A percentile compares a stretch with the other conserved stretches of the same genome.
Conservation (phyloP, 2,329 filamentous ascomycete genomes). For the Raffaelea deltoideospora region DNA sequence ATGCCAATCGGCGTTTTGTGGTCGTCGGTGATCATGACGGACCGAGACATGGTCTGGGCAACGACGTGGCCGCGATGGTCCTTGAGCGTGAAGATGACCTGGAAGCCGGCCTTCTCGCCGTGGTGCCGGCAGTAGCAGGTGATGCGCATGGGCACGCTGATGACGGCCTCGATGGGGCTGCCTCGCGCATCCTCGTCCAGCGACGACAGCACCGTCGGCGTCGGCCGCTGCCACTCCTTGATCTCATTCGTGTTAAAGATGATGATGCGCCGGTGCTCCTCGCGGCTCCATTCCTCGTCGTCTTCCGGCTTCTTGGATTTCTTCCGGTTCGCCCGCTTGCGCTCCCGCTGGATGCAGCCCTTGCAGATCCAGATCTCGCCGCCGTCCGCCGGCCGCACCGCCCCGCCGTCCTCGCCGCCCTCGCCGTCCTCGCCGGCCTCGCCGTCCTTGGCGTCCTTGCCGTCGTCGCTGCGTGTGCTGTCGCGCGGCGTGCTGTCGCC, state of each 20-base stretch:
- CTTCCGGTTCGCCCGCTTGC: slow-evolving; percentile 81
- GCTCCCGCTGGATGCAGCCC: slow-evolving; percentile 83
- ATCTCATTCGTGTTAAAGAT: slow-evolving; percentile 85
- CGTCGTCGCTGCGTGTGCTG: slow-evolving; percentile 16
- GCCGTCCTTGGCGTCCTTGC: no score
- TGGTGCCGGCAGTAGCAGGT: slow-evolving; percentile 96
- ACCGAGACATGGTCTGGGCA: slow-evolving; percentile 70
- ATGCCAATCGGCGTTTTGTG: slow-evolving; percentile 58
- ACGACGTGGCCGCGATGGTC: slow-evolving; percentile 62
- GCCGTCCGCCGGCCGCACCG: slow-evolving; percentile 65
- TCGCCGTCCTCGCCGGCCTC: background rate
- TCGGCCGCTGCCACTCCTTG: slow-evolving; percentile 61
- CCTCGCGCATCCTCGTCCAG: slow-evolving; percentile 10
- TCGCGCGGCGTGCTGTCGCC: slow-evolving; percentile 24
- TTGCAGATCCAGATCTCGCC: slow-evolving; percentile 87
- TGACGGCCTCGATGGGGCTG: slow-evolving; percentile 24
- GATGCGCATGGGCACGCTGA: slow-evolving; percentile 86
- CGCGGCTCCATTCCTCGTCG: slow-evolving; percentile 70
- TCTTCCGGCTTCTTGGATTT: slow-evolving; percentile 89
- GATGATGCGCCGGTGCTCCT: slow-evolving; percentile 68
- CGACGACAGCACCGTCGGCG: slow-evolving; percentile 17
- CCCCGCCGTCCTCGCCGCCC: slow-evolving; percentile 35
- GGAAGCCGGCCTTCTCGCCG: slow-evolving; percentile 80
- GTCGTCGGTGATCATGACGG: slow-evolving; percentile 95
- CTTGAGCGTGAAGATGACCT: slow-evolving; percentile 88